Conservation (phyloP, 495 filamentous ascomycete genomes). For the Talaromyces proteolyticus region DNA sequence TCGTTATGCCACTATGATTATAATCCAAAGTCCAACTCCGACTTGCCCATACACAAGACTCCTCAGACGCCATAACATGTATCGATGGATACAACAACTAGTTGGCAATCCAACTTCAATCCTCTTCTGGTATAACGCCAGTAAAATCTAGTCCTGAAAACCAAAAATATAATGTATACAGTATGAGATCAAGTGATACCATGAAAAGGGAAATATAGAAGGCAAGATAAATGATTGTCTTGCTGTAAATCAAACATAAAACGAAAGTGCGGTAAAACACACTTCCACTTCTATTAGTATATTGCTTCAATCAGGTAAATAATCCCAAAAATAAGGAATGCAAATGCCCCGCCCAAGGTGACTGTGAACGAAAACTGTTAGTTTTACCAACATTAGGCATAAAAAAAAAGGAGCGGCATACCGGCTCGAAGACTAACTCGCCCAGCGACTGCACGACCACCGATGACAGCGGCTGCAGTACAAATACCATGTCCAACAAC, state of each 20-base stretch:
- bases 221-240: not conserved
- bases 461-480: constrained; percentile 89
- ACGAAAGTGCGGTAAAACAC: not conserved
- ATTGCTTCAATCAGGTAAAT: constrained; percentile 85
- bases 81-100: no score
- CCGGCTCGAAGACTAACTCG: constrained; percentile 93
- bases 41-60: no score
- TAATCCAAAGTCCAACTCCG: no score
- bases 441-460: constrained; percentile 86
- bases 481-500: constrained; percentile 83
- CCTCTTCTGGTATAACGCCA: no score
- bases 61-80: no score
- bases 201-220: no score
- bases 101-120: no score
- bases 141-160: no score
- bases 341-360: constrained; percentile 86
- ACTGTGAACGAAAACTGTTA: constrained; percentile 51
- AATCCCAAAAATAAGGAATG: constrained; percentile 84
- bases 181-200: no score
- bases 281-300: constrained; percentile 28
- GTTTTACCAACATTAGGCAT: not conserved
- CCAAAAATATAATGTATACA: not conserved
- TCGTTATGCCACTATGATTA: no score
- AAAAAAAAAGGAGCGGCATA: constrained; percentile 47
- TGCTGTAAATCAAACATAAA: not conserved